Evolutionary conservation across 108 stramenopile genomes (phyloP).

Genomic region (Cyclotella cryptica): DNA sequence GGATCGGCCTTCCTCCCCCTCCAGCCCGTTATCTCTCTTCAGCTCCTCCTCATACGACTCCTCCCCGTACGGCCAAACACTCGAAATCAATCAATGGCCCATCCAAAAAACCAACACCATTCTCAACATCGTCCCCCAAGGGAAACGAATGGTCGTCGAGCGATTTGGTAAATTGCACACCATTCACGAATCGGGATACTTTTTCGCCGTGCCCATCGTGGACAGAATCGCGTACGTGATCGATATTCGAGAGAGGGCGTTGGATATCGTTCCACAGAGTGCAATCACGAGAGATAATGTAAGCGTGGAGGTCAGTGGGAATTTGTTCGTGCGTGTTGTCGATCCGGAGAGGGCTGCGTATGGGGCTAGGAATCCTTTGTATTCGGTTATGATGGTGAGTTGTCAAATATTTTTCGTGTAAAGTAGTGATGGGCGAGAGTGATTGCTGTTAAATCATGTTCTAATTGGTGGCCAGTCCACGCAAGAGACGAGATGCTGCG

Average conservation of each 20-base stretch:
- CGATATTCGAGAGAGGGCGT: constrained; percentile 94
- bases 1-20: constrained; percentile 40
- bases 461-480: background rate
- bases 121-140: constrained; percentile 94
- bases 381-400: constrained; percentile 93
- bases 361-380: constrained; percentile 95
- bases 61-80: constrained; percentile 54
- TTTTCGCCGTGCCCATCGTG: constrained; percentile 93
- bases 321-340: constrained; percentile 95
- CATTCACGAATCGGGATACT: constrained; percentile 92
- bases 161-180: constrained; percentile 90
- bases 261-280: constrained; percentile 92
- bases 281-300: constrained; percentile 99
- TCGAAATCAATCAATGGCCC: constrained; percentile 78
- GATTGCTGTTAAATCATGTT: background rate
- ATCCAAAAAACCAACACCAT: constrained; percentile 86
- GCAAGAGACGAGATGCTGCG: too few species aligned
- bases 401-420: background rate
- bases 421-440: too few species aligned
- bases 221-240: constrained; percentile 95
- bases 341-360: constrained; percentile 94
- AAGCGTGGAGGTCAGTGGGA: constrained; percentile 95
- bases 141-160: constrained; percentile 94
- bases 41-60: constrained; percentile 35
- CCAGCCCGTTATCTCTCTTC: constrained; percentile 33